Conservation (phyloP, 1,284 basidiomycete genomes). For the Boletus albobrunnescens region DNA sequence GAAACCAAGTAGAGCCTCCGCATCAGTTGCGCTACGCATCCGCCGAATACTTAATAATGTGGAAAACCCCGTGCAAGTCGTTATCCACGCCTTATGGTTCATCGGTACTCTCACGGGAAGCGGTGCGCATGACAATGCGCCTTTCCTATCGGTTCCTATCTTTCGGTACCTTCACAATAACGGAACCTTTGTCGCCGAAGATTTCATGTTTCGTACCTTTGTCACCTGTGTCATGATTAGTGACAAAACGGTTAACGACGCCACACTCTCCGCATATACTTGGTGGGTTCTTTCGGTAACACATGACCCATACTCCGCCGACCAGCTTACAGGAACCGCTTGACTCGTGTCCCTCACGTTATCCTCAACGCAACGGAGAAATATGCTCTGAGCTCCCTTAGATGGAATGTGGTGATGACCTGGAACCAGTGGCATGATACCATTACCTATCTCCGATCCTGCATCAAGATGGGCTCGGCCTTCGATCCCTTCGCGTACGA, state of each 20-base stretch:
- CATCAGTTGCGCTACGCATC: slow-evolving; percentile 20
- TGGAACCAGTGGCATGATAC: slow-evolving; percentile 27
- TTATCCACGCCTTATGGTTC: slow-evolving; percentile 49
- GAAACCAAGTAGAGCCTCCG: background rate
- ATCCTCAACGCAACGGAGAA: slow-evolving; percentile 33
- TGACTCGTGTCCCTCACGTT: slow-evolving; percentile 28
- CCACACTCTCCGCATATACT: slow-evolving; percentile 40
- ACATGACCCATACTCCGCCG: slow-evolving; percentile 1
- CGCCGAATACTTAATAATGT: slow-evolving; percentile 18
- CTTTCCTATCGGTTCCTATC: slow-evolving; percentile 31
- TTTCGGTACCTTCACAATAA: slow-evolving; percentile 31
- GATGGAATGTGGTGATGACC: slow-evolving; percentile 28
- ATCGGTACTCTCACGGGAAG: slow-evolving; percentile 34
- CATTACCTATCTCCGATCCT: slow-evolving; percentile 24
- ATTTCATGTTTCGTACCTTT: slow-evolving; percentile 39
- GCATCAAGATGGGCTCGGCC: slow-evolving; percentile 28
- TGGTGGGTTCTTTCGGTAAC: slow-evolving; percentile 34
- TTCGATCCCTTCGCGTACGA: slow-evolving; percentile 30
- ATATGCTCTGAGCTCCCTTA: slow-evolving; percentile 27
- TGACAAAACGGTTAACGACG: slow-evolving; percentile 57
- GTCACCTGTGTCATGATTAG: slow-evolving; percentile 49
- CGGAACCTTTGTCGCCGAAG: slow-evolving; percentile 28
- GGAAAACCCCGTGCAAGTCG: slow-evolving; percentile 32
- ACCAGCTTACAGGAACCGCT: slow-evolving; percentile 25
- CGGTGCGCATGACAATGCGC: slow-evolving; percentile 1